Evolutionary conservation across 2,329 filamentous ascomycete species (phyloP).

Genomic region (Calonectria fujianensis): DNA sequence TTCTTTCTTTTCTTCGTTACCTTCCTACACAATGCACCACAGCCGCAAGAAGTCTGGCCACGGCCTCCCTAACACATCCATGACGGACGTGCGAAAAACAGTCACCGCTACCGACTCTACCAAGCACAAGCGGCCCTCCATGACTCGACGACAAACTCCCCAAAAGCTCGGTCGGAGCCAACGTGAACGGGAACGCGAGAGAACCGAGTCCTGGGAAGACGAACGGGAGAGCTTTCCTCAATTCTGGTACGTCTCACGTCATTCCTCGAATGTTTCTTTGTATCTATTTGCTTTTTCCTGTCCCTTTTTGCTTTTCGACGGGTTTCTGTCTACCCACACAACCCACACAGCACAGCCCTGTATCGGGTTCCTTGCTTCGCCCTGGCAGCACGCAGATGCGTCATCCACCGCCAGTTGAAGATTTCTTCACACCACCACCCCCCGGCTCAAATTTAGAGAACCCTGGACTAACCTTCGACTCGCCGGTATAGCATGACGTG

Average conservation of each 20-base stretch:
- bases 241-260: slow-evolving; percentile 73
- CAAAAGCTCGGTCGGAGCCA: slow-evolving; percentile 72
- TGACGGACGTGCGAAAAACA: slow-evolving; percentile 73
- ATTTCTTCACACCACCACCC: slow-evolving; percentile 19
- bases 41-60: slow-evolving; percentile 75
- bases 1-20: slow-evolving; percentile 35
- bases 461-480: slow-evolving; percentile 48
- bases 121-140: slow-evolving; percentile 68
- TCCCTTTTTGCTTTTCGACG: slow-evolving; percentile 30
- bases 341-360: slow-evolving; percentile 8
- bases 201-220: slow-evolving; percentile 72
- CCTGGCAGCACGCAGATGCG: slow-evolving; percentile 43
- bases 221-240: slow-evolving; percentile 79
- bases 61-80: slow-evolving; percentile 70
- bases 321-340: slow-evolving; percentile 12
- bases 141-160: slow-evolving; percentile 67
- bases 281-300: slow-evolving; percentile 35
- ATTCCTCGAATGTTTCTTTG: slow-evolving; percentile 31
- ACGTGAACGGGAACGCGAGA: slow-evolving; percentile 71
- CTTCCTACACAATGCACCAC: slow-evolving; percentile 69
- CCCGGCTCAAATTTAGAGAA: slow-evolving; percentile 11
- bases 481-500: slow-evolving; percentile 74
- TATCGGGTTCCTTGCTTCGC: slow-evolving; percentile 43
- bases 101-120: slow-evolving; percentile 67
- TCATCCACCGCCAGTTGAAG: slow-evolving; percentile 42